Evolutionary conservation across 352 stramenopile genomes (phyloP).

Genomic region (Pythium dissotocum): DNA sequence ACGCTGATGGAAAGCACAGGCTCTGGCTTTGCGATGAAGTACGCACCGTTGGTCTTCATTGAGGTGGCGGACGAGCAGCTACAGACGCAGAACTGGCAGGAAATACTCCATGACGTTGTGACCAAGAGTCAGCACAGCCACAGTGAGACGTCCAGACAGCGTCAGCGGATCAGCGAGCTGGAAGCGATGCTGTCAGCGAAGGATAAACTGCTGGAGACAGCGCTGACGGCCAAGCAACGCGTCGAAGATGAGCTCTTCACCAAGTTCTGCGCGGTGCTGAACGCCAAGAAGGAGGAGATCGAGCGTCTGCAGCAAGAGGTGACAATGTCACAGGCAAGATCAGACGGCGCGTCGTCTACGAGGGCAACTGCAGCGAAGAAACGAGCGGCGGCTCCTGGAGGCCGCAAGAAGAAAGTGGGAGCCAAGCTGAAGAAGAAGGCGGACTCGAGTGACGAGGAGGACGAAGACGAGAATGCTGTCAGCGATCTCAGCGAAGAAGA

Average conservation of each 20-base stretch:
- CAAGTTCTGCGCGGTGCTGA: conserved; percentile 54
- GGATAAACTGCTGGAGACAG: conserved; percentile 44
- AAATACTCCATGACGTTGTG: conserved; percentile 39
- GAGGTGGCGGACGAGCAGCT: conserved; percentile 7
- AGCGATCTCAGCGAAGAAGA: conserved; percentile 14
- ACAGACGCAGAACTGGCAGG: conserved; percentile 24
- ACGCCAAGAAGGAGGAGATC: conserved; percentile 68
- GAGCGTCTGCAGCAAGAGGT: conserved; percentile 41
- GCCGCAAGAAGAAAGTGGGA: conserved; percentile 29
- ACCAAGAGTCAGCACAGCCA: conserved; percentile 9
- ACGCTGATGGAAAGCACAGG: conserved; percentile 51
- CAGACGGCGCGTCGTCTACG: neutral
- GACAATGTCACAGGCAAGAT: conserved; percentile 9
- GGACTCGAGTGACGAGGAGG: conserved; percentile 24
- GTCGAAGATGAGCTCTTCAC: conserved; percentile 43
- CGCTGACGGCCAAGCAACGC: conserved; percentile 44
- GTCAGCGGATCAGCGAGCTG: conserved; percentile 30
- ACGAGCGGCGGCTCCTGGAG: conserved; percentile 2
- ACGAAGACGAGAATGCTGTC: conserved; percentile 23
- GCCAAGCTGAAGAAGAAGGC: conserved; percentile 36
- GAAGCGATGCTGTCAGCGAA: conserved; percentile 44
- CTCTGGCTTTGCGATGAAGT: conserved; percentile 54
- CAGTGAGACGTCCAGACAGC: conserved; percentile 19
- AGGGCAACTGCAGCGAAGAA: conserved; percentile 8
- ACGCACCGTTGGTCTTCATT: conserved; percentile 37